Base-by-base conservation (phyloP, 2,329 filamentous ascomycete genomes). In the Zymoseptoria tritici region DNA sequence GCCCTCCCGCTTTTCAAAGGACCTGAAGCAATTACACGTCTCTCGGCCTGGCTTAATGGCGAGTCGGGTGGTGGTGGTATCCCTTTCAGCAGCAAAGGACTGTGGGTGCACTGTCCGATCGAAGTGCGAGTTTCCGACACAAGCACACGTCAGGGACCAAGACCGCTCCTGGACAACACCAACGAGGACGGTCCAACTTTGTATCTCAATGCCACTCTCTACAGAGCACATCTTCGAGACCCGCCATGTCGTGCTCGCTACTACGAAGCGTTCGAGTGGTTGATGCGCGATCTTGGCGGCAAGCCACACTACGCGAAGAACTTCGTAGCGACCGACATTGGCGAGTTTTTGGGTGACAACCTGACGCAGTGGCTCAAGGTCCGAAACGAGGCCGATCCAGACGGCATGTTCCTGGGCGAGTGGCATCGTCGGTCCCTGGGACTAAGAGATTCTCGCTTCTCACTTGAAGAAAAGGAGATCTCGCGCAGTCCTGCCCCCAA, bases 241-340 rank as follows among this genome's bases (percentile, higher is more conserved):
- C 91, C 91, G 9, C 88, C 90, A 0, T 92, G 88, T 69, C 83
- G 80, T 57, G 80, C 81, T 57, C 83, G 88, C 53, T 96, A 96
- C 78, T 96, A 96, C 74, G 82, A 92, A 74, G 91, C 88, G 1
- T 96, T 96, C 65, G 91, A 96, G 74, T 93, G 87, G 80, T 79
- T 96, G 52, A 96, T 96, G 91, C 86, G 85, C 60, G 89, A 95
- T 52, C 79, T 95, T 67, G 89, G 88, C 56, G 91, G 88, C 8
- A 83, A 83, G 52, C 91, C 91, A 19, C 91, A 96, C 75, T 96
- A 91, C 90, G 91, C 91, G 7, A 96, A 96, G 81, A 96, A 96
- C 73, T 96, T 95, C 74, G 78, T 80, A 53, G 80, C 81, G 8
- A 80, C 82, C 3, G 76, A 79, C 4, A 80, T 96, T 51, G 81